Base-by-base conservation (phyloP, 495 filamentous ascomycete species). In the Penicillium taxi region DNA sequence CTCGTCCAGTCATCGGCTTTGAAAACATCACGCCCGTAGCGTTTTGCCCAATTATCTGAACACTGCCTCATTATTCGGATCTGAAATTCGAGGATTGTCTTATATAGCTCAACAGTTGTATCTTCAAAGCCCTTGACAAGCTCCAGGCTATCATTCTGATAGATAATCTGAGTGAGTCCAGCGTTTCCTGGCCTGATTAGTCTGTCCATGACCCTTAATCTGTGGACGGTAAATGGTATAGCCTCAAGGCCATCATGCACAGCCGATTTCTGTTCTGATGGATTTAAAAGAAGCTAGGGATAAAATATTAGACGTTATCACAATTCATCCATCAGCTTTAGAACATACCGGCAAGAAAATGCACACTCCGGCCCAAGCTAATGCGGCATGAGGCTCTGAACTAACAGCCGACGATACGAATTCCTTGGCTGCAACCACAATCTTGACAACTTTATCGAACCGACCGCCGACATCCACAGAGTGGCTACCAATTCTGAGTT, bases 261-360 rank as follows among this genome's bases (percentile, higher is more conserved):
- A 32, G 37, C 37, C 2, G 28, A 16, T 5, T 26, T 39, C 22
- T 32, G 37, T 19, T 32, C 27, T 19, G 37, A 39, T 9, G 37
- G 37, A 32, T 32, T 39, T 7, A 39, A 8, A 31, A 39, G 37
- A 32, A 39, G 28, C 37, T 25, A 39, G 13, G n/a, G n/a, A 9
- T 1, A 13, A 1, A 24, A 16, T 5, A 18, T 39, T 3, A 39
- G 22, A 32, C n/a, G 12, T 32, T 18, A 26, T 17, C 21, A 7
- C 13, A 31, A 14, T 5, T 26, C 0, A 9, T 39, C 18, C 1
- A 13, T 7, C 8, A 24, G 17, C 22, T 9, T 33, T 4, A 8
- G 12, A n/a, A 39, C 21, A 26, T 32, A 39, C 37, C 27, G 37
- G 37, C 20, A 39, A 26, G 37, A 39, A 39, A 25, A 39, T n/a